A percentile compares a stretch with the other conserved stretches of the same genome.
Conservation (phyloP, 345 rosid species). For the Psidium friedrichsthalianum region DNA sequence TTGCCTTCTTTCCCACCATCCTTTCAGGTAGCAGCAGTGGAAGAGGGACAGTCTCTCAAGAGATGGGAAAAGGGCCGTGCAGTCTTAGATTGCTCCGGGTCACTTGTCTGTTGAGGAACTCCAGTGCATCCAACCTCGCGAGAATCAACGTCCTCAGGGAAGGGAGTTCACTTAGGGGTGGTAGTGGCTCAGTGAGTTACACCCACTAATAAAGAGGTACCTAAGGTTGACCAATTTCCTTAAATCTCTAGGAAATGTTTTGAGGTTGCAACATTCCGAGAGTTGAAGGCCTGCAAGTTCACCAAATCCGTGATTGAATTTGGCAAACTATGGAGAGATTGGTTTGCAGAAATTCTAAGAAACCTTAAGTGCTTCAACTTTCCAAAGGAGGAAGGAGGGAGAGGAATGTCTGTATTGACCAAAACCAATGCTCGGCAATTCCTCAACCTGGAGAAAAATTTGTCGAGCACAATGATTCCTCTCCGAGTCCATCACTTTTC, state of each 20-base stretch:
- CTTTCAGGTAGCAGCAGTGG: rapidly evolving
- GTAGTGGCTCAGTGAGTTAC: rapidly evolving
- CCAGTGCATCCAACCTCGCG: rapidly evolving
- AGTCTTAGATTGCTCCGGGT: neutral
- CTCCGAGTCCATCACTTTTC: no score
- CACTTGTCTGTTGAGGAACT: neutral
- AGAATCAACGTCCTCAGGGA: neutral
- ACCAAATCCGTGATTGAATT: neutral
- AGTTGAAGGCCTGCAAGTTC: neutral
- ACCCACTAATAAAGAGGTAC: rapidly evolving
- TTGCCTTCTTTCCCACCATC: neutral
- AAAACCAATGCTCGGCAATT: neutral
- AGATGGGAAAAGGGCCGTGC: neutral
- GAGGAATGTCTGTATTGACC: neutral
- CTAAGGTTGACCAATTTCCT: neutral
- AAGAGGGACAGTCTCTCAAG: neutral
- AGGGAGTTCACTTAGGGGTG: neutral
- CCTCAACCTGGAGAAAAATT: neutral
- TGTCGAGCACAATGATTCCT: neutral
- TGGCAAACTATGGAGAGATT: neutral
- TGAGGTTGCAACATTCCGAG: rapidly evolving
- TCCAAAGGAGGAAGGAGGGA: neutral
- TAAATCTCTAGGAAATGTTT: neutral
- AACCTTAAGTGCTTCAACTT: neutral
- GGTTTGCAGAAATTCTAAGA: neutral